phyloP scores from a whole-genome alignment of 176 grass and related monocot species.

The Aegilops umbellulata region DNA sequence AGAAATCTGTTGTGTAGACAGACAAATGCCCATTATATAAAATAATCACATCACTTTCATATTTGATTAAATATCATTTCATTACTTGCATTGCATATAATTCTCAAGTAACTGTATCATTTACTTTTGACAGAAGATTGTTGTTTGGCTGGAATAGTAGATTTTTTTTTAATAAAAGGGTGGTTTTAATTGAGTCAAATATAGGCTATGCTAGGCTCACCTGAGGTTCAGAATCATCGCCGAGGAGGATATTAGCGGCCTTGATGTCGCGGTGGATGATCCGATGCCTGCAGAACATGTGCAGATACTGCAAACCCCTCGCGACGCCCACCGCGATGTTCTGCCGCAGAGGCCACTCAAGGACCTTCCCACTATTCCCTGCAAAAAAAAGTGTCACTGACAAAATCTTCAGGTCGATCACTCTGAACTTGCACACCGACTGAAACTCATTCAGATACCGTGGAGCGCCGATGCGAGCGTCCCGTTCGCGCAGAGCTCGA shows the following conservation, averaged over 20 bases:
- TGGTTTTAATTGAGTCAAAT: no score
- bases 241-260: constrained; percentile 79
- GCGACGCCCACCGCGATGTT: constrained; percentile 83
- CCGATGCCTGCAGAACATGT: constrained; percentile 81
- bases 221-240: constrained; percentile 84
- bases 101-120: no score
- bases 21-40: neutral
- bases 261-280: constrained; percentile 97
- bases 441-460: constrained; percentile 39
- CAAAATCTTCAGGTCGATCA: neutral
- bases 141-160: no score
- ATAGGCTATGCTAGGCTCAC: neutral
- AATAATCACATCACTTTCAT: neutral
- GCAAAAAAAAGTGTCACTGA: constrained; percentile 8
- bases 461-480: constrained; percentile 77
- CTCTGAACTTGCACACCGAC: neutral
- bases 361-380: constrained; percentile 56
- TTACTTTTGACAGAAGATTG: no score
- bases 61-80: neutral
- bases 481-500: constrained; percentile 69
- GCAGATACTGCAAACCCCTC: constrained; percentile 84
- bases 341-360: constrained; percentile 75
- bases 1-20: constrained; percentile 57
- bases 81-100: no score
- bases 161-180: no score